Percentiles rank a stretch among this genome's conserved stretches.
These are phyloP conservation scores for Globisporangium parvum DNA, from an alignment of 352 stramenopile genomes.

Conservation along the genomic window DNA sequence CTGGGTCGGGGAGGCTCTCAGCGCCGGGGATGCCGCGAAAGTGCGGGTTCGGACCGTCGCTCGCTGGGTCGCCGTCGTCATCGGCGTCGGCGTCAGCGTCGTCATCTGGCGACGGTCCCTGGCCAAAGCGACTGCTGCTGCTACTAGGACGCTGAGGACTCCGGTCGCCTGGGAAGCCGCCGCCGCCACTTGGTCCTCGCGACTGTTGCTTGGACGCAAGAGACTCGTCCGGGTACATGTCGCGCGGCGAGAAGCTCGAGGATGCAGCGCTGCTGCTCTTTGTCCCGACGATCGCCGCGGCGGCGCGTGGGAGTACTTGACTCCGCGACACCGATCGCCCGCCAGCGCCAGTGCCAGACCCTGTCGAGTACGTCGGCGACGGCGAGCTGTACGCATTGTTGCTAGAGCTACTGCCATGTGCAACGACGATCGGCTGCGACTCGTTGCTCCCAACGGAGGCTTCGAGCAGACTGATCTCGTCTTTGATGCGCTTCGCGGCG, in stretches of 20 bases:
- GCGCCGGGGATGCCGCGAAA: conserved; percentile 66
- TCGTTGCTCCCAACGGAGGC: conserved; percentile 53
- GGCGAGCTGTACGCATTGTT: not conserved
- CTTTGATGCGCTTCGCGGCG: conserved; percentile 86
- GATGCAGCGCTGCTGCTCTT: conserved; percentile 20
- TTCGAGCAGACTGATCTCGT: conserved; percentile 76
- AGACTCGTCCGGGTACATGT: conserved; percentile 59
- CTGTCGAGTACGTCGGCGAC: conserved; percentile 4
- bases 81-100: conserved; percentile 19
- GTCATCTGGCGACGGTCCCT: conserved; percentile 1
- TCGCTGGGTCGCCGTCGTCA: conserved; percentile 10
- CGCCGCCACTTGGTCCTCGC: conserved; percentile 6
- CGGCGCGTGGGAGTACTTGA: conserved; percentile 41
- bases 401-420: conserved; percentile 9
- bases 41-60: conserved; percentile 30
- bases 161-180: conserved; percentile 4
- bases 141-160: conserved; percentile 17
- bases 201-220: conserved; percentile 1
- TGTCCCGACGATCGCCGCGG: conserved; percentile 22
- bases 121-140: conserved; percentile 1
- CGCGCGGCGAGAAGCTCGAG: conserved; percentile 50
- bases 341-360: not conserved
- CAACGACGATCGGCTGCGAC: conserved; percentile 37
- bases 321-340: conserved; percentile 18
- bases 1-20: conserved; percentile 62